These are phyloP conservation scores for Collybiopsis luxurians DNA, from an alignment of 768 basidiomycete species.

Conservation along the genomic window DNA sequence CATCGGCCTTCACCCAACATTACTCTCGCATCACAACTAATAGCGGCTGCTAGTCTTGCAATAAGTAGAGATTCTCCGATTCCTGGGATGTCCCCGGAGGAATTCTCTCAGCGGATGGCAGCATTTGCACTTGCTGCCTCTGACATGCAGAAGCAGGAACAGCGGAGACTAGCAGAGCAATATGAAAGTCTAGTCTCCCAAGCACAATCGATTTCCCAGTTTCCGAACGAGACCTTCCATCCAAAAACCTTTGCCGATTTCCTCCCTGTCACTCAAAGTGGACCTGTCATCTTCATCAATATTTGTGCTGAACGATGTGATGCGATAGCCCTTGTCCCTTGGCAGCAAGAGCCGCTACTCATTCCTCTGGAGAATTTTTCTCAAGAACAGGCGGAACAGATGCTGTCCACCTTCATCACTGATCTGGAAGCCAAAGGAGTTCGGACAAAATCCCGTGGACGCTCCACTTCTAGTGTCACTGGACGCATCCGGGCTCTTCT, in stretches of 20 bases:
- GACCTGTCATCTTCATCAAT: constrained; percentile 19
- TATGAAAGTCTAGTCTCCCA: not conserved
- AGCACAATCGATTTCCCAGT: constrained; percentile 9
- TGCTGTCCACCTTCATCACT: not conserved
- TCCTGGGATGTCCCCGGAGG: not conserved
- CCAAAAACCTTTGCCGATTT: constrained; percentile 12
- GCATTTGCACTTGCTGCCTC: not conserved
- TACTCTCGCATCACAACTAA: not conserved
- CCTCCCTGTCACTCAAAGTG: constrained; percentile 11
- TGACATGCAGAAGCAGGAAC: not conserved
- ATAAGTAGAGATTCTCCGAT: not conserved
- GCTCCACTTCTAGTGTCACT: not conserved
- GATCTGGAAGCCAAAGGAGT: not conserved
- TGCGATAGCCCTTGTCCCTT: not conserved
- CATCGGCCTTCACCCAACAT: not conserved
- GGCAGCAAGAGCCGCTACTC: not conserved
- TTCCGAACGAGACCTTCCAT: constrained; percentile 12
- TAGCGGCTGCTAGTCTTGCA: not conserved
- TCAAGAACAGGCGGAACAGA: not conserved
- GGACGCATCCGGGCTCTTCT: not conserved
- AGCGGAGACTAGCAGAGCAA: not conserved
- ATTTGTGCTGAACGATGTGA: not conserved
- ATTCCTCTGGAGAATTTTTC: not conserved
- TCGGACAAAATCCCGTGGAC: not conserved
- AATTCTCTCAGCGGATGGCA: not conserved